phyloP scores from a whole-genome alignment of 768 basidiomycete genomes.

The Dictyophora rubrovolvata region DNA sequence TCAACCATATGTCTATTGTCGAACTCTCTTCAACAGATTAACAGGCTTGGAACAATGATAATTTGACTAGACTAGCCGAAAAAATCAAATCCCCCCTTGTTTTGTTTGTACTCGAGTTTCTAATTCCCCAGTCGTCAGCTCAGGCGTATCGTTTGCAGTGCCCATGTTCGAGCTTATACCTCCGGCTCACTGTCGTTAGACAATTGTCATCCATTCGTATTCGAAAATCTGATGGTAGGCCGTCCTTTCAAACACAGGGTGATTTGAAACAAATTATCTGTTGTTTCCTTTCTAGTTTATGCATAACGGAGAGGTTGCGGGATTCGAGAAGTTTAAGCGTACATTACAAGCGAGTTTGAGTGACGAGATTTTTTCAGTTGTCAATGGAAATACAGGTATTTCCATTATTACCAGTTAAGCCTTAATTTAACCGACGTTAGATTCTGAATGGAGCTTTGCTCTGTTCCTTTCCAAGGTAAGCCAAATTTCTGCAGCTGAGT shows the following conservation, averaged over 20 bases:
- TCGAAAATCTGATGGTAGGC: slow-evolving; percentile 83
- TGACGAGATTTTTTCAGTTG: slow-evolving; percentile 78
- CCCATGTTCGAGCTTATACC: slow-evolving; percentile 90
- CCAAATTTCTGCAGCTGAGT: not conserved
- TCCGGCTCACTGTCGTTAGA: slow-evolving; percentile 85
- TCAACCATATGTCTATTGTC: slow-evolving; percentile 3
- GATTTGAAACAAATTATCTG: not conserved
- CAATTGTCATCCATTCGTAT: slow-evolving; percentile 92
- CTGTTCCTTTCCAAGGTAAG: slow-evolving; percentile 74
- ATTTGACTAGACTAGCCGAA: slow-evolving; percentile 87
- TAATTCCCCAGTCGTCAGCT: slow-evolving; percentile 1
- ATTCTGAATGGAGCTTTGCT: slow-evolving; percentile 97
- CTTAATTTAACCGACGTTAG: slow-evolving; percentile 26
- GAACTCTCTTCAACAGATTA: not conserved
- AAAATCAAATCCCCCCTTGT: slow-evolving; percentile 95
- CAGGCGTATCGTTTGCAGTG: slow-evolving; percentile 27
- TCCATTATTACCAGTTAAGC: not conserved
- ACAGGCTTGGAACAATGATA: slow-evolving; percentile 95
- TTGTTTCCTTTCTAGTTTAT: slow-evolving; percentile 57
- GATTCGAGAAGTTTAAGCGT: slow-evolving; percentile 75
- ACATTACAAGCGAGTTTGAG: slow-evolving; percentile 63
- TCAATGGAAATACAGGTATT: slow-evolving; percentile 85
- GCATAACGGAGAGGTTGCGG: slow-evolving; percentile 93
- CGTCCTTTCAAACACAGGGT: not conserved
- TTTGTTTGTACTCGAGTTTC: slow-evolving; percentile 47